A percentile compares a stretch with the other conserved stretches of the same genome.
Conservation (phyloP, 148 eudicot species). For the Pharnaceum exiguum region DNA sequence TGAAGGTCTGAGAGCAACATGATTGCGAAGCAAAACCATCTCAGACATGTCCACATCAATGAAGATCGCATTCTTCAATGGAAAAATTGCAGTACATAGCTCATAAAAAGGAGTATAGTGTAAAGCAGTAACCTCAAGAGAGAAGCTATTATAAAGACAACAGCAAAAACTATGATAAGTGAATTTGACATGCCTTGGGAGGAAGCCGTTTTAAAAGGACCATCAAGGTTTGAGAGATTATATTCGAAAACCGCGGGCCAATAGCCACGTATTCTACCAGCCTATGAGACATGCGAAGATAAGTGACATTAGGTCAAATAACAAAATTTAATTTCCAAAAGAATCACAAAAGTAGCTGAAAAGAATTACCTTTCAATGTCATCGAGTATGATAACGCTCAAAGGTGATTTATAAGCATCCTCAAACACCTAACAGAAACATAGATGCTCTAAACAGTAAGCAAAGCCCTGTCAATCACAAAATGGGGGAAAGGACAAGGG, state of each 20-base stretch:
- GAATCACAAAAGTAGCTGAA: slow-evolving; percentile 1
- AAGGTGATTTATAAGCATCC: slow-evolving; percentile 90
- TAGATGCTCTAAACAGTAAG: not conserved
- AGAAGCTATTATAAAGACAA: not conserved
- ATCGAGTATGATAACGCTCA: slow-evolving; percentile 85
- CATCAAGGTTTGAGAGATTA: slow-evolving; percentile 87
- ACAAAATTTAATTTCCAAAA: not conserved
- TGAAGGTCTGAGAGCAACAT: too few relatives aligned
- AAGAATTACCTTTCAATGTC: slow-evolving; percentile 73
- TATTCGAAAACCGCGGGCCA: slow-evolving; percentile 94
- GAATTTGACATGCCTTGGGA: slow-evolving; percentile 54
- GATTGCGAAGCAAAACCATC: too few relatives aligned
- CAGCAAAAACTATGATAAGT: not conserved
- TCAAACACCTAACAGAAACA: slow-evolving; percentile 65
- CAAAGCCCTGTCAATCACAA: not conserved
- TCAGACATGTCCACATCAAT: too few relatives aligned
- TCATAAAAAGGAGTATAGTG: too few relatives aligned
- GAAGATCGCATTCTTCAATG: too few relatives aligned
- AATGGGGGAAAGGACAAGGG: not conserved
- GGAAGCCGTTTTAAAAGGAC: slow-evolving; percentile 93
- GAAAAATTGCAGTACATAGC: too few relatives aligned
- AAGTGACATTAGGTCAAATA: slow-evolving; percentile 1
- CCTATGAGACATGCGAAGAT: slow-evolving; percentile 38
- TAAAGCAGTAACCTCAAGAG: too few relatives aligned
- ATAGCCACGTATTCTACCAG: slow-evolving; percentile 89